Evolutionary conservation across 169 alveolate species (phyloP), one percentile per base, ranked within the genome.

Genomic region (Plasmodium gonderi): DNA sequence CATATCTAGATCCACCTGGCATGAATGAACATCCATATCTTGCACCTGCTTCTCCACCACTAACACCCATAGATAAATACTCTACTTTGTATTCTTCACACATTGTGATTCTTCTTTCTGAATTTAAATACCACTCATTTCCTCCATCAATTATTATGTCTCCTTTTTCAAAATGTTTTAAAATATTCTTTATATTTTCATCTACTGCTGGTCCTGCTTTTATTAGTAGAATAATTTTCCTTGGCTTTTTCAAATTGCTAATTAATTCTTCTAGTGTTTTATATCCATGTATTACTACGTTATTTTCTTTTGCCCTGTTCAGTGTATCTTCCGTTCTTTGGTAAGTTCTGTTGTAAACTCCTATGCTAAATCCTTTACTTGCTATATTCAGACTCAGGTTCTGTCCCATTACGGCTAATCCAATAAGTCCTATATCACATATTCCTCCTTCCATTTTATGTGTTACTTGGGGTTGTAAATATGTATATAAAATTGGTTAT

Each of bases 11-110:
- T 12, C 98, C 98, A 5, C 98, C 96, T 31, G 97, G 97, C 98
- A 97, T 97, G 76, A 97, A 72, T 5, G 97, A 96, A n/a, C 98
- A 97, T 26, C 96, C 96, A 40, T 80, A 64, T 38, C 97, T 92
- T 40, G 98, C 98, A 0, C 98, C 98, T 47, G 79, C 90, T 72
- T 96, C 98, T 23, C 98, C 98, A 0, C 98, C 98, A 87, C 98
- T 97, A 38, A 97, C 96, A 17, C 98, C 98, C 97, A 97, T 92
- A 14, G 97, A 97, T 79, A 96, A 74, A 90, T 92, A 97, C 49
- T 97, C 96, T 78, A 45, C 75, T 9, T 76, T 2, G 29, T 49
- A 38, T 68, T 64, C 92, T 42, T 26, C 68, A 26, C 91, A 69
- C 47, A 72, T 40, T 36, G 38, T 76, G 14, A 92, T 83, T 64